Percentiles rank a stretch among this genome's conserved stretches.
These are phyloP conservation scores for Ogataea sp. DNA, from an alignment of 805 yeast species.

Conservation along the genomic window DNA sequence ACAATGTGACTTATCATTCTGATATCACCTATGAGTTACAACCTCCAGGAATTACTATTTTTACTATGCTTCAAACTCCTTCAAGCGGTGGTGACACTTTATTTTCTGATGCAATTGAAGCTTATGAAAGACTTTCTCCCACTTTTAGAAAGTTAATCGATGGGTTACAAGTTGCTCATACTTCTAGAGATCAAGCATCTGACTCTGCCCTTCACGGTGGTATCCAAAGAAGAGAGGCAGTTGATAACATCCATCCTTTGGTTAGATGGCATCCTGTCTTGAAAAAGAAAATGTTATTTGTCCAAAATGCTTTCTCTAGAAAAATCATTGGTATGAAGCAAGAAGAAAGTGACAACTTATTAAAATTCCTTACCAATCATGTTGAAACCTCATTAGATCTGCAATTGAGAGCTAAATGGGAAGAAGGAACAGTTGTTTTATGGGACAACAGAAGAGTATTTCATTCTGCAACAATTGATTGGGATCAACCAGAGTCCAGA, in stretches of 20 bases:
- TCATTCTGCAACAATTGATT: conserved; percentile 66
- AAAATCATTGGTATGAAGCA: conserved; percentile 64
- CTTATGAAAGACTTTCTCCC: conserved; percentile 64
- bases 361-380: conserved; percentile 48
- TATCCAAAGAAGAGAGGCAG: conserved; percentile 55
- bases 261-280: conserved; percentile 70
- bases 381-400: conserved; percentile 47
- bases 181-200: conserved; percentile 62
- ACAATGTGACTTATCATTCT: conserved; percentile 49
- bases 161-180: conserved; percentile 60
- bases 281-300: conserved; percentile 47
- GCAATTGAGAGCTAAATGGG: conserved; percentile 66
- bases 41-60: conserved; percentile 61
- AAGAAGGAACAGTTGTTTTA: conserved; percentile 57
- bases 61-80: conserved; percentile 48
- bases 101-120: conserved; percentile 64
- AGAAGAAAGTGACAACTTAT: conserved; percentile 58
- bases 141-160: conserved; percentile 48
- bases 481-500: conserved; percentile 59
- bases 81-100: conserved; percentile 75
- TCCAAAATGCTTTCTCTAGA: conserved; percentile 56
- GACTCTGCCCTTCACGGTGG: conserved; percentile 50
- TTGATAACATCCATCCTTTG: conserved; percentile 59
- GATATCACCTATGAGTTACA: conserved; percentile 66
- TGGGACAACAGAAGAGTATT: conserved; percentile 75